phyloP scores from a whole-genome alignment of 768 basidiomycete genomes.

The Trametes coccinea region DNA sequence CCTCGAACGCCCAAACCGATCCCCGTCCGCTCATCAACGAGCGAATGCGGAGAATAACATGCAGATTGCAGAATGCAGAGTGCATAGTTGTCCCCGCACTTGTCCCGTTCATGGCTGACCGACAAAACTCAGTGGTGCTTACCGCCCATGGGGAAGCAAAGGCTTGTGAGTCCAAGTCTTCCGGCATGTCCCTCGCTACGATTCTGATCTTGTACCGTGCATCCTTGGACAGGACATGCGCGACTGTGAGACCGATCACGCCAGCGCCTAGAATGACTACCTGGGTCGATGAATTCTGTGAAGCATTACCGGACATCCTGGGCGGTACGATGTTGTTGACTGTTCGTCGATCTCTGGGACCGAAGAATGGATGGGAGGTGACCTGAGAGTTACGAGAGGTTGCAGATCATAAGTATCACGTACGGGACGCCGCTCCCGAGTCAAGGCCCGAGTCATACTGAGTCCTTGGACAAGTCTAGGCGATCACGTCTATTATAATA shows the following conservation, averaged over 20 bases:
- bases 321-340: neutral
- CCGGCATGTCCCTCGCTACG: slow-evolving; percentile 42
- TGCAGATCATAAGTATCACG: neutral
- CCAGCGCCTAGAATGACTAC: slow-evolving; percentile 45
- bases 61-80: neutral
- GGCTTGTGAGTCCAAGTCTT: slow-evolving; percentile 42
- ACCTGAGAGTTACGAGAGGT: neutral
- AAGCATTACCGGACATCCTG: neutral
- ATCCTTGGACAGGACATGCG: slow-evolving; percentile 35
- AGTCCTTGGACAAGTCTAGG: neutral
- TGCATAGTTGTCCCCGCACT: neutral
- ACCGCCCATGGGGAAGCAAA: slow-evolving; percentile 57
- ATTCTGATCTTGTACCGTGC: slow-evolving; percentile 35
- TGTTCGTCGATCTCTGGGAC: too few species aligned
- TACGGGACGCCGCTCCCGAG: neutral
- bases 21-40: neutral
- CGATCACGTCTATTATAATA: neutral
- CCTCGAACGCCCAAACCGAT: neutral
- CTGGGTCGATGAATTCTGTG: neutral
- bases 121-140: slow-evolving; percentile 16
- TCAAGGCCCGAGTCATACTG: neutral
- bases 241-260: slow-evolving; percentile 46
- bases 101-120: neutral
- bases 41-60: neutral
- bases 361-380: neutral